Conservation (phyloP, 2,329 filamentous ascomycete species). For the Aspergillus fumigatus region DNA sequence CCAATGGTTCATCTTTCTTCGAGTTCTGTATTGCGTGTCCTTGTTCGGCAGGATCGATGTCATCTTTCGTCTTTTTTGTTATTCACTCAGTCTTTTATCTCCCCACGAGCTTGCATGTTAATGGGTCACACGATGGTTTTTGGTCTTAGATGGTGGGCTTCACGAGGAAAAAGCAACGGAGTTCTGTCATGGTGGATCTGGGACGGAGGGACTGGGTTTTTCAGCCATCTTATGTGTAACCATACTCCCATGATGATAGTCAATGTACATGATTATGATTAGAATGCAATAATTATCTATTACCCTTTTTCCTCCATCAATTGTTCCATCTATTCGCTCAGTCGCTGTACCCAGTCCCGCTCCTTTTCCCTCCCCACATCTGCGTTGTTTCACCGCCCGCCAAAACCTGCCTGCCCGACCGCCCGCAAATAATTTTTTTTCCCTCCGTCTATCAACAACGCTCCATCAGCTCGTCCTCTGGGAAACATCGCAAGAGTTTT, state of each 20-base stretch:
- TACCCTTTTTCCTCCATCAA: neutral
- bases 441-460: constrained; percentile 16
- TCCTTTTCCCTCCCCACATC: constrained; percentile 7
- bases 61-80: constrained; percentile 2
- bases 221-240: constrained; percentile 18
- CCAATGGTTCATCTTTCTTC: neutral
- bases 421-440: constrained; percentile 16
- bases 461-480: constrained; percentile 16
- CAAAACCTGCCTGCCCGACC: constrained; percentile 16
- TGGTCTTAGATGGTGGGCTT: constrained; percentile 14
- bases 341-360: neutral
- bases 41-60: constrained; percentile 2
- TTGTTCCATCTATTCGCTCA: no score
- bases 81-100: constrained; percentile 3
- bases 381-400: constrained; percentile 13
- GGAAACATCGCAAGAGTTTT: constrained; percentile 26
- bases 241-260: constrained; percentile 17
- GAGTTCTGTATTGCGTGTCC: constrained; percentile 5
- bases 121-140: constrained; percentile 13
- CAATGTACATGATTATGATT: constrained; percentile 19
- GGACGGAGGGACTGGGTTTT: constrained; percentile 14
- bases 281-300: neutral
- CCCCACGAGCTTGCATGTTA: constrained; percentile 12
- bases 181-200: constrained; percentile 25
- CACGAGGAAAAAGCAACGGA: constrained; percentile 31